Evolutionary conservation across 2,329 filamentous ascomycete genomes (phyloP).

Genomic region (Dissoconium aciculare): DNA sequence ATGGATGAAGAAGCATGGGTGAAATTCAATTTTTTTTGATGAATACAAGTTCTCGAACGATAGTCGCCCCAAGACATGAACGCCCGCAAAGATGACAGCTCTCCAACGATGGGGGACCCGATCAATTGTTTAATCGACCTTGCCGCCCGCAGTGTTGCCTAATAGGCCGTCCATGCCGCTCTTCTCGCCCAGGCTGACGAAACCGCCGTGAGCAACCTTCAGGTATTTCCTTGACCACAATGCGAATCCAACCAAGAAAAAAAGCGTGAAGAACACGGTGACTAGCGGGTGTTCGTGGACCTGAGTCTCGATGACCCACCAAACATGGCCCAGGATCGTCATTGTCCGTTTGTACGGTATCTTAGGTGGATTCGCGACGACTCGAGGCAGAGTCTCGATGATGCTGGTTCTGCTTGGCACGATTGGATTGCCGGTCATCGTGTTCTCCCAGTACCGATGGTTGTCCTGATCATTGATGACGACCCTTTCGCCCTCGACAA

Average conservation of each 20-base stretch:
- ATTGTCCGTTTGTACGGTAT: constrained; percentile 69
- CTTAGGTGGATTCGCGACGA: constrained; percentile 52
- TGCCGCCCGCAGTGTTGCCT: constrained; percentile 34
- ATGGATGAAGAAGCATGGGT: too few species aligned
- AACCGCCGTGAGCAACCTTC: constrained; percentile 15
- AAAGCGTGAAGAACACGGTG: constrained; percentile 40
- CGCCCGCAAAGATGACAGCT: too few species aligned
- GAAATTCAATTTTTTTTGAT: too few species aligned
- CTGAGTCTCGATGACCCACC: constrained; percentile 33
- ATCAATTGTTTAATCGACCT: constrained; percentile 20
- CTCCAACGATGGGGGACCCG: too few species aligned
- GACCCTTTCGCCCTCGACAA: constrained; percentile 75
- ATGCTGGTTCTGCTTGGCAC: constrained; percentile 80
- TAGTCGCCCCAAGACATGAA: too few species aligned
- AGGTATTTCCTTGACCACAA: constrained; percentile 20
- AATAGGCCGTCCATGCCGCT: constrained; percentile 54
- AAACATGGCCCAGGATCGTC: constrained; percentile 53
- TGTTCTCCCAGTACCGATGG: constrained; percentile 88
- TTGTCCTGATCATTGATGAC: constrained; percentile 96
- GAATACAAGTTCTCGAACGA: too few species aligned
- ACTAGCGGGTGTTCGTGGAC: constrained; percentile 32
- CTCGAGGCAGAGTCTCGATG: constrained; percentile 66
- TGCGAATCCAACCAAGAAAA: constrained; percentile 10
- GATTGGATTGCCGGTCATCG: constrained; percentile 77
- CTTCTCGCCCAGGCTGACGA: constrained; percentile 34